Conservation (phyloP, 805 yeast species). For the Maudiozyma turicensis region DNA sequence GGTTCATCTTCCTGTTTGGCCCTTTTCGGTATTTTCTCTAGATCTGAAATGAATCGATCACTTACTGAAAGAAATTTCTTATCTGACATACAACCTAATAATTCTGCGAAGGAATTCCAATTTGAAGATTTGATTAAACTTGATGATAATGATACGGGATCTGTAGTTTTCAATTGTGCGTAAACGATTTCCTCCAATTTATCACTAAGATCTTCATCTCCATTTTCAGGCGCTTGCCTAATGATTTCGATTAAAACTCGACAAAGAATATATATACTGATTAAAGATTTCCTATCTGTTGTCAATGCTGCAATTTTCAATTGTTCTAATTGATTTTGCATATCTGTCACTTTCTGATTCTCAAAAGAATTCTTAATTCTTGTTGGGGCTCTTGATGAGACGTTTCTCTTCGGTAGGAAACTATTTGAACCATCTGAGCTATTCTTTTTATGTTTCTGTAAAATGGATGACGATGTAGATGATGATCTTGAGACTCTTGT, state of each 20-base stretch:
- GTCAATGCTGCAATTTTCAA: constrained; percentile 63
- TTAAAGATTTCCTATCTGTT: constrained; percentile 78
- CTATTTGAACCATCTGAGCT: not conserved
- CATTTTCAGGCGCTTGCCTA: constrained; percentile 66
- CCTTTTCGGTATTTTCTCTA: constrained; percentile 66
- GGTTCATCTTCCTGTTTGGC: constrained; percentile 46
- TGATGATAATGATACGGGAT: constrained; percentile 57
- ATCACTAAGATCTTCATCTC: constrained; percentile 71
- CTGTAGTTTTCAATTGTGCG: constrained; percentile 79
- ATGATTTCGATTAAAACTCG: constrained; percentile 89
- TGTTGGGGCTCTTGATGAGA: constrained; percentile 37
- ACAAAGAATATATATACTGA: constrained; percentile 80
- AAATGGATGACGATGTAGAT: not conserved
- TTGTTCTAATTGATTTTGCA: constrained; percentile 31
- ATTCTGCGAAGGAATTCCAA: constrained; percentile 85
- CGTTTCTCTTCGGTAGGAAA: constrained; percentile 38
- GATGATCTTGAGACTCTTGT: constrained; percentile 1
- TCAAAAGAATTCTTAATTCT: constrained; percentile 25
- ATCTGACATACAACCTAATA: constrained; percentile 84
- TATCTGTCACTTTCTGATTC: constrained; percentile 48
- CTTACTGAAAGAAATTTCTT: constrained; percentile 78
- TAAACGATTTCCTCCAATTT: constrained; percentile 89
- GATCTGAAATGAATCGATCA: constrained; percentile 85
- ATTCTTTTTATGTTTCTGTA: not conserved
- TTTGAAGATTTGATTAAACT: constrained; percentile 78